Base-by-base conservation (phyloP, 2,329 filamentous ascomycete genomes). In the Aurifilum marmelostoma region DNA sequence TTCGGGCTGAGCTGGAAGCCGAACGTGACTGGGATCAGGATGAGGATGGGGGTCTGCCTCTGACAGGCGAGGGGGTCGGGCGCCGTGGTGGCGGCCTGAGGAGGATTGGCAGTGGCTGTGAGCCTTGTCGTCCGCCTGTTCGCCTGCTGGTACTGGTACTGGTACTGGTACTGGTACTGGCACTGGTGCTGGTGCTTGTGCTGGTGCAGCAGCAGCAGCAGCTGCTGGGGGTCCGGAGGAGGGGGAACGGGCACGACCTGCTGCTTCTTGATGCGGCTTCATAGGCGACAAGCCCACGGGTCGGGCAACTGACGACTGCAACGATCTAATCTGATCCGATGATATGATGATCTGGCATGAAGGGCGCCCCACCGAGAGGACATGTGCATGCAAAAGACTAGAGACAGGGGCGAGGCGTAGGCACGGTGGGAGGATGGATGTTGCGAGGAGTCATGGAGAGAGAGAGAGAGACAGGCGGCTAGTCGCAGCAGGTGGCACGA, bases 241-340 rank as follows among this genome's bases (percentile, higher is more conserved):
- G 14, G 24, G 52, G 27, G 52, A 16, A 32, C 5, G 24, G 52
- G 52, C 52, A 29, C 52, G 27, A 41, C n/a, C 39, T 41, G 60
- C 39, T 41, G 60, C 24, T 29, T 14, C 43, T 41, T 63, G 60
- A 63, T 32, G 29, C 43, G 62, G 62, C 62, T 63, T 70, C 68
- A 70, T 70, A 65, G 29, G 66, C 62, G 62, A 32, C 58, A 56
- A 56, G 58, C n/a, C 58, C 58, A 60, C 58, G 9, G 7, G 58
- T 24, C 58, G 37, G 37, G 58, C 58, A 37, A 21, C 32, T 12
- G 58, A 37, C 37, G 37, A 39, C 59, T 24, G 34, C 18, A n/a
- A 60, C 39, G 29, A 70, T 70, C 69, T 70, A 68, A 70, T 70
- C 69, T 68, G 69, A 70, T 70, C 66, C 66, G 69, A 60, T 60